Evolutionary conservation across 192 early-diverging fungal species (phyloP).

Genomic region (Chytriomyces sp.): DNA sequence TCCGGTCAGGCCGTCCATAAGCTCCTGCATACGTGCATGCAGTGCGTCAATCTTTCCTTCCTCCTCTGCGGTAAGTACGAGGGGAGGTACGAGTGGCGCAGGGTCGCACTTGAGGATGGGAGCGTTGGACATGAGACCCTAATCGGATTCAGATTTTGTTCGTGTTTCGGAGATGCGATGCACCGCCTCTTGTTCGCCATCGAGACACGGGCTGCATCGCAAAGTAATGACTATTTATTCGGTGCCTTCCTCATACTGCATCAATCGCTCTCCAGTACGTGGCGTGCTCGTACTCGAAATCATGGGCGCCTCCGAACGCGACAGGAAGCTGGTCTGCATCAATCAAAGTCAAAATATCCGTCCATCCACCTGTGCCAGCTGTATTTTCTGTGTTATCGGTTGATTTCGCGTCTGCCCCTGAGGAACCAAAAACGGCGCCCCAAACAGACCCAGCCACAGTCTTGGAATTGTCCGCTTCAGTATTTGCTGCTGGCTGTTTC

Average conservation of each 20-base stretch:
- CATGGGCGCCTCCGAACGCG: slow-evolving; percentile 72
- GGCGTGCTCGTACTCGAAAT: slow-evolving; percentile 67
- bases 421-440: neutral
- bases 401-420: neutral
- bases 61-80: neutral
- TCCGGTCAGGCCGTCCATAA: neutral
- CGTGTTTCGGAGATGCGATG: too few relatives aligned
- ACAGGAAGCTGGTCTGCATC: slow-evolving; percentile 59
- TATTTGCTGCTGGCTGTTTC: slow-evolving; percentile 24
- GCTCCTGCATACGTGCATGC: neutral
- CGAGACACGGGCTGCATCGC: too few relatives aligned
- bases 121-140: neutral
- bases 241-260: neutral
- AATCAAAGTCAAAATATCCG: slow-evolving; percentile 54
- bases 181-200: too few relatives aligned
- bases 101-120: neutral
- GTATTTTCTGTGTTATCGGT: neutral
- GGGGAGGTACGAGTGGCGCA: neutral
- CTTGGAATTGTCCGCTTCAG: neutral
- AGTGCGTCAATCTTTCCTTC: neutral
- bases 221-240: too few relatives aligned
- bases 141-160: neutral
- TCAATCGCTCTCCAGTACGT: slow-evolving; percentile 32
- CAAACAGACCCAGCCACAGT: neutral
- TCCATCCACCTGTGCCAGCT: slow-evolving; percentile 40